A percentile compares a stretch with the other conserved stretches of the same genome.
Conservation (phyloP, 2,329 filamentous ascomycete species). For the Eutypella sp. region DNA sequence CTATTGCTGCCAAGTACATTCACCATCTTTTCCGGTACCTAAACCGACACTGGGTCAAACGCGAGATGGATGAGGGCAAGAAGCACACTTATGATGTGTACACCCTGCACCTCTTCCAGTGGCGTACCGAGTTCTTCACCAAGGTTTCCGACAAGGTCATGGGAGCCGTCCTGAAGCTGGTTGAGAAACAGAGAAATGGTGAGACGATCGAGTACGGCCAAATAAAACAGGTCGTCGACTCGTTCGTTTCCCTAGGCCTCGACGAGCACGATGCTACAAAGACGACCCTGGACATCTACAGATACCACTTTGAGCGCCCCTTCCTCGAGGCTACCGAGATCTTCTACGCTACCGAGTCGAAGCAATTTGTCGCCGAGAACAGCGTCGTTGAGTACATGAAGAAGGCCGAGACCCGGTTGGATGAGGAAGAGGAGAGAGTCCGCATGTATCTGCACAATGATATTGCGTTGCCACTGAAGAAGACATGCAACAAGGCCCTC, state of each 20-base stretch:
- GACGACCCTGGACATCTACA: constrained; percentile 92
- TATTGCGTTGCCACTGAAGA: constrained; percentile 78
- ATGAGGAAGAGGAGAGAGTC: constrained; percentile 92
- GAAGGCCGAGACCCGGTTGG: constrained; percentile 85
- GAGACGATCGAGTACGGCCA: constrained; percentile 97
- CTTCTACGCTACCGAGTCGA: constrained; percentile 91
- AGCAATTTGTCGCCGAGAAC: constrained; percentile 92
- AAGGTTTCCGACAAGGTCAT: constrained; percentile 84
- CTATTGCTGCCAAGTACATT: constrained; percentile 91
- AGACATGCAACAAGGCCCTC: constrained; percentile 80
- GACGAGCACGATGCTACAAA: constrained; percentile 92
- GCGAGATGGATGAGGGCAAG: constrained; percentile 98
- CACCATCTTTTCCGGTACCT: constrained; percentile 96
- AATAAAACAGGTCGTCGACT: constrained; percentile 96
- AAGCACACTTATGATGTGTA: constrained; percentile 98
- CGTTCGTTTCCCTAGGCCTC: constrained; percentile 88
- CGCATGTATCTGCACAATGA: constrained; percentile 87
- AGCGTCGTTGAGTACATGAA: constrained; percentile 99
- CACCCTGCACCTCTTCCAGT: constrained; percentile 90
- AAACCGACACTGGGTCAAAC: constrained; percentile 97
- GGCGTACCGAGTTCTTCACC: constrained; percentile 87
- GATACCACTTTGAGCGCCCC: constrained; percentile 85
- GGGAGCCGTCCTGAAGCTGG: constrained; percentile 87
- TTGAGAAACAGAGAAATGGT: constrained; percentile 94
- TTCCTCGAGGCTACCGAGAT: constrained; percentile 79